phyloP scores from a whole-genome alignment of 164 flowering plant genomes.

The Liquidambar formosana region DNA sequence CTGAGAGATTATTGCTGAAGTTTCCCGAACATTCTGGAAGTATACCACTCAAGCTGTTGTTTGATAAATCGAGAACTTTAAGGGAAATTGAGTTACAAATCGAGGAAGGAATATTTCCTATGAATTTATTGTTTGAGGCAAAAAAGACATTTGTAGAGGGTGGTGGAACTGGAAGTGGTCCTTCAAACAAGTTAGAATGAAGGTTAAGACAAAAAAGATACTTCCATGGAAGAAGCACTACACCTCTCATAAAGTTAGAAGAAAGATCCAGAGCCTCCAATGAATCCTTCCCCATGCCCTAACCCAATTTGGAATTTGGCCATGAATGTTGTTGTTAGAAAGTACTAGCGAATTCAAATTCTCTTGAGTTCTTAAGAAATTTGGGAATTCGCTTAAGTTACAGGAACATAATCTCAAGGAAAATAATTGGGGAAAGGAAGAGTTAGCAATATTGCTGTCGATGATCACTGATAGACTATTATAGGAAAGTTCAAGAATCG shows the following conservation, averaged over 20 bases:
- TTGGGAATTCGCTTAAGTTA: constrained; percentile 5
- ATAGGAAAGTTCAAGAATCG: neutral
- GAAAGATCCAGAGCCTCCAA: neutral
- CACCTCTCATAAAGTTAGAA: too few species aligned
- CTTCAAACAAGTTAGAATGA: too few species aligned
- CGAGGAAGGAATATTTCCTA: neutral
- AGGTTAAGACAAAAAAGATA: too few species aligned
- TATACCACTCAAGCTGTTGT: neutral
- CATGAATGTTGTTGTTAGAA: constrained; percentile 6
- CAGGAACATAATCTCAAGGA: neutral
- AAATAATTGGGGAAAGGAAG: neutral
- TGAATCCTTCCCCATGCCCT: neutral
- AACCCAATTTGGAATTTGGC: neutral
- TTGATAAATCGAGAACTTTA: neutral
- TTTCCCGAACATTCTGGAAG: neutral
- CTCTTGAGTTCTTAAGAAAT: neutral
- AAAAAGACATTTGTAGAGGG: too few species aligned
- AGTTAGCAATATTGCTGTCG: neutral
- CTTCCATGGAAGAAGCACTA: too few species aligned
- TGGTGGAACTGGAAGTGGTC: neutral
- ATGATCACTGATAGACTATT: neutral
- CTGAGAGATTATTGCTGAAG: neutral
- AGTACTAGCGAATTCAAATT: neutral
- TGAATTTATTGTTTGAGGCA: too few species aligned
- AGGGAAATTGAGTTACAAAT: neutral